Conservation (phyloP, 345 rosid species). For the Clarkia xantiana region DNA sequence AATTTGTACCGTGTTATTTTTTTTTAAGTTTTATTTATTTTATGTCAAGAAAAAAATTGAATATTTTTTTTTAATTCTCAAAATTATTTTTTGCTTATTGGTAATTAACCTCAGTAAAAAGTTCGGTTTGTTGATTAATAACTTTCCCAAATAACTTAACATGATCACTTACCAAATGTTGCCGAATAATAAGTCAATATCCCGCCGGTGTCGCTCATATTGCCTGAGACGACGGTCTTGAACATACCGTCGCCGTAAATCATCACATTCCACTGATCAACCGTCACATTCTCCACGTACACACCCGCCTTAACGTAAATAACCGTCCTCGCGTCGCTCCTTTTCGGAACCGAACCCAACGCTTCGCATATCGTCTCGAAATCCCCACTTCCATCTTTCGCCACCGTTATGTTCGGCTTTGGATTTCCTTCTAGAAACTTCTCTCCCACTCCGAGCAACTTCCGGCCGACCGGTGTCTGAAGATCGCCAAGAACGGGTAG, state of each 20-base stretch:
- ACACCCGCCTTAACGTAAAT: conserved; percentile 24
- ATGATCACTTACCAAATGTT: conserved; percentile 18
- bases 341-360: conserved; percentile 14
- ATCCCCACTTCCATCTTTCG: conserved; percentile 20
- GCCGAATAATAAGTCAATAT: conserved; percentile 16
- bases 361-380: conserved; percentile 18
- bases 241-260: conserved; percentile 32
- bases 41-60: no score
- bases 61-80: no score
- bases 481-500: background rate
- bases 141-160: no score
- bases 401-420: conserved; percentile 14
- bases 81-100: no score
- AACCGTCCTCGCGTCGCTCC: conserved; percentile 8
- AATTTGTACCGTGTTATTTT: no score
- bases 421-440: conserved; percentile 5
- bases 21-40: no score
- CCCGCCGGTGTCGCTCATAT: conserved; percentile 15
- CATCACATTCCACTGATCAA: conserved; percentile 23
- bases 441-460: conserved; percentile 8
- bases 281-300: conserved; percentile 18
- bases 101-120: no score
- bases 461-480: conserved; percentile 4
- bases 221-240: conserved; percentile 20
- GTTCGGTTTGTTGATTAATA: no score